Evolutionary conservation across 2,329 filamentous ascomycete species (phyloP), one percentile per base, ranked within the genome.

Genomic region (Fonsecaea pedrosoi): DNA sequence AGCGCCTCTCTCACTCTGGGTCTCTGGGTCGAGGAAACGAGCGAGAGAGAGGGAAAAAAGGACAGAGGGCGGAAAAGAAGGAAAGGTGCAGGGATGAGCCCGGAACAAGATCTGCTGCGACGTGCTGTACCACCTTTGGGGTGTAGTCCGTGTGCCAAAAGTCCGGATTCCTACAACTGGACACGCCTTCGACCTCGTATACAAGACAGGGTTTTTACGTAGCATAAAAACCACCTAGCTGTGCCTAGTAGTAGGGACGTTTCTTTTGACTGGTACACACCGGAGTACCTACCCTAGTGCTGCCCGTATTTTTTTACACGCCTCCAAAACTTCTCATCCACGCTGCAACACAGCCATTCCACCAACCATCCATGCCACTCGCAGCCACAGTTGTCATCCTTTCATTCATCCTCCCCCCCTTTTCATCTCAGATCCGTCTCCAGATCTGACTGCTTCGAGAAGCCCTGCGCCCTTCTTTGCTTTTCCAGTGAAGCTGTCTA

Each of bases 391-490:
- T 8, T 45, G 21, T 64, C 42, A 54, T 55, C 30, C 42, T 53
- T 15, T 15, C 54, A 18, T 54, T 45, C 42, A 45, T 59, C 37
- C 35, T 25, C 48, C 32, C 55, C 48, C 56, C 37, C 32, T 25
- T 60, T 53, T 25, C 48, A 45, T 57, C 56, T 54, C 15, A 61
- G 48, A 54, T 61, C 59, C 32, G 35, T 61, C 59, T 50, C 59
- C 45, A 54, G 59, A 61, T 61, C 59, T 32, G 45, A 38, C 37
- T 18, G 35, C 60, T 68, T 68, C 66, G 66, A 68, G 66, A 68
- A 68, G 40, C 45, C 42, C 15, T 42, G 7, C 15, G 15, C 40
- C 40, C 40, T 42, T 63, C 65, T 60, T 58, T 45, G 18, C 9
- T 54, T 35, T 50, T 53, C 42, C 63, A 48, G 56, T 65, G 45